Evolutionary conservation across 495 filamentous ascomycete species (phyloP), one percentile per base, ranked within the genome.

Genomic region (Penicillium chermesinum): DNA sequence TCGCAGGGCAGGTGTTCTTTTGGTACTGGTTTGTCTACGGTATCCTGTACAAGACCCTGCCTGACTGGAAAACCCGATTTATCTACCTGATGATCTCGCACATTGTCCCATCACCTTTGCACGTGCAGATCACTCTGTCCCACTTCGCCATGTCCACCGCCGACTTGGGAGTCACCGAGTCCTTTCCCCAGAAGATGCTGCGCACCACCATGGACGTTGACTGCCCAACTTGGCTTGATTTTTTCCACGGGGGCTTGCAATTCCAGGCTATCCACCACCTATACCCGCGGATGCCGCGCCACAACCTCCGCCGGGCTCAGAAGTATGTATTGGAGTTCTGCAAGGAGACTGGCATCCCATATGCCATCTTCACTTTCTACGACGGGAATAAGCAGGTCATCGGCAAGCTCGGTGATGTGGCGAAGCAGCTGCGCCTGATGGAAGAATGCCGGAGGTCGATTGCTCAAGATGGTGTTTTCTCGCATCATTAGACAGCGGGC

Each of bases 121-220:
- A 98, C 61, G 83, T 91, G 30, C 93, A 97, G 69, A 96, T 98
- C 63, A 96, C 93, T 7, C 82, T 97, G 20, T 91, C 86, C 8
- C 93, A 98, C 68, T 98, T 96, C 64, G 88, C 90, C 48, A 98
- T 97, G 93, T 89, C 84, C 53, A 97, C 93, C 1, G 80, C 89
- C 7, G 93, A 97, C 57, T 72, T 96, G 19, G 93, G 93, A 1
- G 76, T 84, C 2, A 72, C 83, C 46, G 93, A 98, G 69, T 91
- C 86, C 12, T 98, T 97, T 64, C 84, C 93, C 2, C 93, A 98
- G 70, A 89, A 86, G 66, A 96, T 96, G 93, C 77, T 98, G 41
- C 80, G 93, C 47, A 98, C 93, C 9, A 96, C 93, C 7, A 96
- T 96, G 93, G 93, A 98, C 50, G 86, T 98, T 14, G 91, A 96